Percentiles rank a stretch among this genome's conserved stretches.
phyloP scores from a whole-genome alignment of 345 rosid species.

The Barbarea vulgaris region DNA sequence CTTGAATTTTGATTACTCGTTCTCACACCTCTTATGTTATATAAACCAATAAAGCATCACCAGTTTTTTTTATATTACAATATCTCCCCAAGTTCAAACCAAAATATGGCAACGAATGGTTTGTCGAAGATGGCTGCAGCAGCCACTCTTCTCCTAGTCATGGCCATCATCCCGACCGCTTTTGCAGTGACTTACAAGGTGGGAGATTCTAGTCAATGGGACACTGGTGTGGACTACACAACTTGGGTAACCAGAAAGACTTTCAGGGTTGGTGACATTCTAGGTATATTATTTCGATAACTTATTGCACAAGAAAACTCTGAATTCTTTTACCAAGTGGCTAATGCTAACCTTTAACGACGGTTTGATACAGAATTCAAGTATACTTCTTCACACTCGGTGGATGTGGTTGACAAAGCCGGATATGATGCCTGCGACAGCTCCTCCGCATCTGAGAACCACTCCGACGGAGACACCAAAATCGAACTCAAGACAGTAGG shows the following conservation, averaged over 20 bases:
- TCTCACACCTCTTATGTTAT: background rate
- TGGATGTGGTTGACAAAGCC: slow-evolving; percentile 31
- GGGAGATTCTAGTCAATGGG: slow-evolving; percentile 23
- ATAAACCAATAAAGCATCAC: background rate
- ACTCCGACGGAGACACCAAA: slow-evolving; percentile 7
- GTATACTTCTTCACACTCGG: slow-evolving; percentile 27
- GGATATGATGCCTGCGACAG: slow-evolving; percentile 32
- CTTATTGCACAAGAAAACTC: background rate
- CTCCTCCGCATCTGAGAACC: background rate
- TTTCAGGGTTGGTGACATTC: slow-evolving; percentile 41
- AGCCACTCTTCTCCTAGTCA: slow-evolving; percentile 8
- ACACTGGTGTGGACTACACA: slow-evolving; percentile 18
- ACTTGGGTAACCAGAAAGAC: slow-evolving; percentile 35
- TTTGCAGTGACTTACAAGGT: slow-evolving; percentile 3
- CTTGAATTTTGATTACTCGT: background rate
- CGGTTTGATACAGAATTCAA: slow-evolving; percentile 29
- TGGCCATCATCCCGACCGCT: slow-evolving; percentile 28
- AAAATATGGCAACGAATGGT: background rate
- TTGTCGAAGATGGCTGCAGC: background rate
- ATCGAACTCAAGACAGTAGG: slow-evolving; percentile 27
- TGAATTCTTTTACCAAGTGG: background rate
- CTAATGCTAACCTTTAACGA: background rate
- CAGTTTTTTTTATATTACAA: background rate
- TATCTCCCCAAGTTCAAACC: background rate
- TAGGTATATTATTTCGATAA: slow-evolving; percentile 18